Evolutionary conservation across 345 rosid species (phyloP), one percentile per base, ranked within the genome.

Genomic region (Aegle marmelos): DNA sequence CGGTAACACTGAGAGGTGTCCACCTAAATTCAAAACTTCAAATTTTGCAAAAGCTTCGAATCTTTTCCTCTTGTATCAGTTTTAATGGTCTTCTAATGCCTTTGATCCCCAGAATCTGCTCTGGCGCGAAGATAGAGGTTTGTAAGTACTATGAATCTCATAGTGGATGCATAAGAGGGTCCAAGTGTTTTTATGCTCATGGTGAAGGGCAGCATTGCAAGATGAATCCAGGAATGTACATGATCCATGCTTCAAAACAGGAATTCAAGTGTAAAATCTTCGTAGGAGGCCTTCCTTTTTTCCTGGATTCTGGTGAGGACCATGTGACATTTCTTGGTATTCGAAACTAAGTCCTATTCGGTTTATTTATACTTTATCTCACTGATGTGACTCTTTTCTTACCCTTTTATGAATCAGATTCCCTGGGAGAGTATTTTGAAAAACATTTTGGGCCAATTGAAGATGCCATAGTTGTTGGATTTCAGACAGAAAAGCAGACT

Each of bases 371-470:
- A n/a, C 14, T 31, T 50, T 10, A 8, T 57, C 33, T 36, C 31
- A 4, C 36, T 70, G 22, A 24, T 60, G 34, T 69, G 11, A 11
- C 78, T 70, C 25, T 36, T 36, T 22, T 77, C 36, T 64, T 31
- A 53, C 45, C 24, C 33, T 72, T 62, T 64, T 73, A 57, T 78
- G 72, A 78, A 63, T 78, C 89, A 88, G 91, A 80, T 19, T 80
- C 88, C 27, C 75, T 91, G 25, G 64, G 78, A n/a, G 67, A 72
- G 33, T 21, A 65, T 72, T 89, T 86, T 57, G 88, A 83, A 70
- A 80, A 83, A 75, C 79, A 78, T 69, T 90, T 89, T 83, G 94
- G 94, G 37, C 34, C 83, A 3, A 92, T 90, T 56, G 91, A 86
- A 74, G 84, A 85, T 78, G 90, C 92, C 25, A 67, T 9, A 48